These are phyloP conservation scores for Fusarium sp. DNA, from an alignment of 2,329 filamentous ascomycete species.

Conservation along the genomic window DNA sequence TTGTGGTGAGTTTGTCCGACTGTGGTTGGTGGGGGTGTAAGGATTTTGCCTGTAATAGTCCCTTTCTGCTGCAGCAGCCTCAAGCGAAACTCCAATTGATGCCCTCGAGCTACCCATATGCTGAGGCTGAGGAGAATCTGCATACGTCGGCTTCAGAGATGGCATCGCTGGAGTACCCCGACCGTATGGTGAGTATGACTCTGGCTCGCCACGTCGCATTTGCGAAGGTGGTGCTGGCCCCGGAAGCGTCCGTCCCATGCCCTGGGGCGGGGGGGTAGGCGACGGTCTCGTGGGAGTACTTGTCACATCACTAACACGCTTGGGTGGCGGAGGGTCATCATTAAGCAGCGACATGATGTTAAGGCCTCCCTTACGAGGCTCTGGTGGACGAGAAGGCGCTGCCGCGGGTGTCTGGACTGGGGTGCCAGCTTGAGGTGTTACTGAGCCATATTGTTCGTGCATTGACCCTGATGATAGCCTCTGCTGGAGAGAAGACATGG, in stretches of 20 bases:
- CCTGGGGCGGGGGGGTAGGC: constrained; percentile 62
- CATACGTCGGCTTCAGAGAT: constrained; percentile 64
- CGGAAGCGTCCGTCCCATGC: constrained; percentile 56
- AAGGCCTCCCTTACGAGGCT: constrained; percentile 69
- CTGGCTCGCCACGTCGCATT: constrained; percentile 59
- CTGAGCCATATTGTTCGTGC: constrained; percentile 47
- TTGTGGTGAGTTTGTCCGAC: constrained; percentile 59
- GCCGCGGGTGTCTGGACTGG: constrained; percentile 50
- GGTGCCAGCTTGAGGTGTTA: constrained; percentile 44
- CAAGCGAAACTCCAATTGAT: constrained; percentile 54
- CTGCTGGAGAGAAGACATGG: constrained; percentile 53
- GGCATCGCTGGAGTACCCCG: constrained; percentile 61
- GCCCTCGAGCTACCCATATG: constrained; percentile 59
- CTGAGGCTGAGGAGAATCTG: constrained; percentile 62
- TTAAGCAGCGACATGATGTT: constrained; percentile 73
- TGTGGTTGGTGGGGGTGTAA: constrained; percentile 50
- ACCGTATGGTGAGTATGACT: constrained; percentile 60
- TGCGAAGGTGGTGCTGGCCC: constrained; percentile 54
- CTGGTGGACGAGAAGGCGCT: constrained; percentile 55
- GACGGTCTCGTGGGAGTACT: constrained; percentile 55
- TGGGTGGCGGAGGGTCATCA: constrained; percentile 66
- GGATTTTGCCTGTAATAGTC: constrained; percentile 61
- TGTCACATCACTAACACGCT: constrained; percentile 62
- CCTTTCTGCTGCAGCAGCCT: constrained; percentile 51
- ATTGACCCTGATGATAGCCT: constrained; percentile 46